Evolutionary conservation across 305 asterid genomes (phyloP), one percentile per base, ranked within the genome.

Genomic region (Caryopteris hybrid): DNA sequence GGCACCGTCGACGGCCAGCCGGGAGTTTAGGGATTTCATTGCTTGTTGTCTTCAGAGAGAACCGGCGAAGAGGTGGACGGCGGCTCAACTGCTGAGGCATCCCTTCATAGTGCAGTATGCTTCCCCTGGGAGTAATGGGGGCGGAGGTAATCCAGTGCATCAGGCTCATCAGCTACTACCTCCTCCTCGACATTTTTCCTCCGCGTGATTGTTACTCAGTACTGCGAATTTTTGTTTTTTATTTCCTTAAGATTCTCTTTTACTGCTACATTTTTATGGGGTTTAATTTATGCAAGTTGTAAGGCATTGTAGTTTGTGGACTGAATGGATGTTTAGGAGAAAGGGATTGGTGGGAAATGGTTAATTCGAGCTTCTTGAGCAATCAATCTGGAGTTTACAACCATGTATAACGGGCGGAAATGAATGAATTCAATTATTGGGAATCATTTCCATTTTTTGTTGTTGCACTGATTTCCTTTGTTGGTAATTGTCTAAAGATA

Each of bases 21-120:
- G 81, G 54, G 96, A 93, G 71, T 93, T 93, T 60, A 67, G 90
- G 69, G 80, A 83, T 42, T 93, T 93, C 74, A 87, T 93, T 45
- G 83, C 83, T 14, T 85, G 88, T 63, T 93, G 97, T 68, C 81
- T 93, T 11, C 95, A 83, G 83, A 85, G 88, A 70, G 94, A 93
- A 3, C 98, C 97, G 0, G 75, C 89, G 0, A 78, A 72, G 66
- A 56, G 99, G 66, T 87, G 90, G 92, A 69, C 88, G 10, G 94
- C 94, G 0, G 76, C 46, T 22, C 79, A 80, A 85, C 84, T 93
- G 41, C 64, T 90, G 80, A 78, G 67, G 48, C 99, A 93, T 54
- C 95, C 97, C 0, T 93, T 93, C 73, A 83, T 93, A 52, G 21
- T 79, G 71, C 91, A 80, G 78, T 70, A 88, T 73, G 62, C 74